Evolutionary conservation across 805 yeast species (phyloP).

Genomic region (Sugiyamaella smithiae): DNA sequence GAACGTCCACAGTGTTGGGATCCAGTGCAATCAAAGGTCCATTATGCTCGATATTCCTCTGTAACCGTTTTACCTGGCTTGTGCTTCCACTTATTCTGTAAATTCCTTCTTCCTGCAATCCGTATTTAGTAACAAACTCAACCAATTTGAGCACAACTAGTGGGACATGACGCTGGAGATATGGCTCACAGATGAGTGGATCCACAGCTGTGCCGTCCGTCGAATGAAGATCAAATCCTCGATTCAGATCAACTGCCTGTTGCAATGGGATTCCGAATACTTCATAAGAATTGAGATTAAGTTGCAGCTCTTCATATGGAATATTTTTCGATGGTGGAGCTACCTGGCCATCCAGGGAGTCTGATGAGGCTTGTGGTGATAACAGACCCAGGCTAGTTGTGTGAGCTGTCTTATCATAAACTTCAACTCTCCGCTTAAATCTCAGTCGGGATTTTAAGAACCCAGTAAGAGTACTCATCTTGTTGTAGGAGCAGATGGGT

Average conservation of each 20-base stretch:
- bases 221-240: not conserved
- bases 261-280: conserved; percentile 24
- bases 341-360: not conserved
- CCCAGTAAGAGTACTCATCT: not conserved
- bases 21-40: conserved; percentile 23
- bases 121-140: conserved; percentile 24
- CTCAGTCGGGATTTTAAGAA: not conserved
- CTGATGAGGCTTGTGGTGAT: not conserved
- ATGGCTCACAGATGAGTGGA: conserved; percentile 14
- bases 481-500: not conserved
- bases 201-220: conserved; percentile 1
- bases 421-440: not conserved
- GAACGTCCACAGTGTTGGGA: conserved; percentile 28
- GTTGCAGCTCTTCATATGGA: not conserved
- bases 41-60: conserved; percentile 18
- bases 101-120: conserved; percentile 32
- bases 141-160: conserved; percentile 20
- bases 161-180: conserved; percentile 19
- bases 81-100: conserved; percentile 32
- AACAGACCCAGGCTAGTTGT: not conserved
- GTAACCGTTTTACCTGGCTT: conserved; percentile 24
- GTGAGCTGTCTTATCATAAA: not conserved
- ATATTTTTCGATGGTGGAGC: not conserved
- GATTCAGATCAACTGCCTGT: conserved; percentile 17
- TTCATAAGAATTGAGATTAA: conserved; percentile 7